These are phyloP conservation scores for Podospora fimiseda DNA, from an alignment of 495 filamentous ascomycete genomes.

Conservation along the genomic window DNA sequence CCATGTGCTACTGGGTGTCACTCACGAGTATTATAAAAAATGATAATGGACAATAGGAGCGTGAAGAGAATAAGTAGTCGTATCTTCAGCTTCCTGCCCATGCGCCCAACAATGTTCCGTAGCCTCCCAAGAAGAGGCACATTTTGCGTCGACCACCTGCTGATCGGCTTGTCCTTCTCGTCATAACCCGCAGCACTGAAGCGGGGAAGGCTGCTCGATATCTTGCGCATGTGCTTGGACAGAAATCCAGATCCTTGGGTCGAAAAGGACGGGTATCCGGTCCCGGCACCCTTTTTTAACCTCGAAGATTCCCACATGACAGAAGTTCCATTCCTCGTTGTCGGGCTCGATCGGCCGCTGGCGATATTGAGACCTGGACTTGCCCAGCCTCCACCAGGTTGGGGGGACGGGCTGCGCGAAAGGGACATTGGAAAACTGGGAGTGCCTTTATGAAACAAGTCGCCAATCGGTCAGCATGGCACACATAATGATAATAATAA, in stretches of 20 bases:
- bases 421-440: constrained; percentile 62
- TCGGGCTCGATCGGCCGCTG: constrained; percentile 64
- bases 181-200: constrained; percentile 53
- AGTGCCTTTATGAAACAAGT: constrained; percentile 30
- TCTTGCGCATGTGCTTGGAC: constrained; percentile 63
- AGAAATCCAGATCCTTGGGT: constrained; percentile 77
- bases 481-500: constrained; percentile 3
- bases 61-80: constrained; percentile 52
- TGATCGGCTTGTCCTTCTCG: constrained; percentile 71
- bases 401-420: constrained; percentile 77
- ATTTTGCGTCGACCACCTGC: constrained; percentile 33
- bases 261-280: constrained; percentile 74
- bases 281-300: constrained; percentile 58
- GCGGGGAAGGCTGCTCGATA: constrained; percentile 69
- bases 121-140: constrained; percentile 36
- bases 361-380: constrained; percentile 70
- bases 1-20: constrained; percentile 8
- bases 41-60: constrained; percentile 55
- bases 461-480: constrained; percentile 10
- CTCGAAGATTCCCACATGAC: constrained; percentile 83
- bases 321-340: constrained; percentile 44
- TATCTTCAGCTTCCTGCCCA: constrained; percentile 48
- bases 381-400: constrained; percentile 76
- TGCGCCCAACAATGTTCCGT: constrained; percentile 30
- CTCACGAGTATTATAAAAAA: constrained; percentile 67